Base-by-base conservation (phyloP, 2,329 filamentous ascomycete species). In the Trichoderma endophyticum region DNA sequence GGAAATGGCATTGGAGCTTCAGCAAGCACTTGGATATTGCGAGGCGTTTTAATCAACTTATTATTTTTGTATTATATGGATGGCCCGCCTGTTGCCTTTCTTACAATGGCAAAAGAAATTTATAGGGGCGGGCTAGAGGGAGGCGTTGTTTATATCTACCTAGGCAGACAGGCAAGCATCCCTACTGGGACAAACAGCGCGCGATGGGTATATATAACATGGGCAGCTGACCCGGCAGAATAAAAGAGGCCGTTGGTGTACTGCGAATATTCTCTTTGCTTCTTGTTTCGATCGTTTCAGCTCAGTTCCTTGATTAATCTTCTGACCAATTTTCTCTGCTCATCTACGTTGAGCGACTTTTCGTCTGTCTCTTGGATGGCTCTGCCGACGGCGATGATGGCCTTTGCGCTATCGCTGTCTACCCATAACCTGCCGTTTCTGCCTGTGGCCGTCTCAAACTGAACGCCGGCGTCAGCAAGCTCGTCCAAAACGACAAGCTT, bases 371-470 rank as follows among this genome's bases (percentile, higher is more conserved):
- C 89, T 77, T 88, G 87, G 62, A 99, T 84, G 57, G 93, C 93
- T 76, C 89, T 89, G 1, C 95, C 95, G 71, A 98, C 92, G 1
- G 90, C 87, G 73, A 97, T 84, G 8, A 94, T 91, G 36, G 90
- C 90, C 82, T 88, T 92, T 48, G 91, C 83, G 73, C 86, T 92
- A 32, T 92, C 92, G 75, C 92, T 94, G 78, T 95, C 91, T 15
- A 98, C 92, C 94, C 96, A 98, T 26, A 98, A 88, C 80, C 90
- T 91, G 54, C 96, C 96, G 81, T 99, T 99, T 78, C 94, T 89
- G 21, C 96, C 96, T 9, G 97, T 93, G 0, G 95, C 95, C 73
- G 97, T 93, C 85, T 99, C 96, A 80, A 98, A 99, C 24, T 92
- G 90, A 15, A 97, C 82, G 69, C 93, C 95, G 72, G 91, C 90